Conservation (phyloP, 208 protist species). For the Acanthamoeba sp. region DNA sequence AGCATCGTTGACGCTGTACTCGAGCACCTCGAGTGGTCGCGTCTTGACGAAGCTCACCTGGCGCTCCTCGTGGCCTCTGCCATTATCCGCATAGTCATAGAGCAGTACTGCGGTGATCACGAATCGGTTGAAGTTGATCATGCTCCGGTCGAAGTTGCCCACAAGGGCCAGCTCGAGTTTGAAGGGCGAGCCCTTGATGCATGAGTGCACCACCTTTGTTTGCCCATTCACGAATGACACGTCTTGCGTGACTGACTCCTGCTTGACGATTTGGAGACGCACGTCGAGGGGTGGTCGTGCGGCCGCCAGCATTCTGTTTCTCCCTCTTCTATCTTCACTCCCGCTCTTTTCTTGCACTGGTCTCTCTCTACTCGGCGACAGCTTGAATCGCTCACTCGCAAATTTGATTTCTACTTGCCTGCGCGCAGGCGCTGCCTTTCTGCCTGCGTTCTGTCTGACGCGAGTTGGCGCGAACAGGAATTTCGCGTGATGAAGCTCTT, state of each 20-base stretch:
- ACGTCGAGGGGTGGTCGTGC: constrained; percentile 20
- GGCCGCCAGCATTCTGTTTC: too few species aligned
- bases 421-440: neutral
- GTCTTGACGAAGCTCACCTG: constrained; percentile 53
- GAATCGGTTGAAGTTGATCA: constrained; percentile 50
- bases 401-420: neutral
- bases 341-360: neutral
- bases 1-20: constrained; percentile 38
- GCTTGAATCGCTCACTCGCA: neutral
- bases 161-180: constrained; percentile 36
- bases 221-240: constrained; percentile 50
- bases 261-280: constrained; percentile 23
- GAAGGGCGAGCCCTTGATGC: constrained; percentile 41
- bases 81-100: neutral
- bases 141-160: neutral
- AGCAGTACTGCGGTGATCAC: constrained; percentile 20
- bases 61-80: neutral
- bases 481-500: neutral
- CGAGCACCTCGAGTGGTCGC: constrained; percentile 16
- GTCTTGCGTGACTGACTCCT: constrained; percentile 22
- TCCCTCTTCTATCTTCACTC: neutral
- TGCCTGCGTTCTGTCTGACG: neutral
- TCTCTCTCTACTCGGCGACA: neutral
- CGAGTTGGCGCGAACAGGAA: neutral
- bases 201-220: constrained; percentile 39